Evolutionary conservation across 805 yeast genomes (phyloP).

Genomic region (Kluyveromyces lactis): DNA sequence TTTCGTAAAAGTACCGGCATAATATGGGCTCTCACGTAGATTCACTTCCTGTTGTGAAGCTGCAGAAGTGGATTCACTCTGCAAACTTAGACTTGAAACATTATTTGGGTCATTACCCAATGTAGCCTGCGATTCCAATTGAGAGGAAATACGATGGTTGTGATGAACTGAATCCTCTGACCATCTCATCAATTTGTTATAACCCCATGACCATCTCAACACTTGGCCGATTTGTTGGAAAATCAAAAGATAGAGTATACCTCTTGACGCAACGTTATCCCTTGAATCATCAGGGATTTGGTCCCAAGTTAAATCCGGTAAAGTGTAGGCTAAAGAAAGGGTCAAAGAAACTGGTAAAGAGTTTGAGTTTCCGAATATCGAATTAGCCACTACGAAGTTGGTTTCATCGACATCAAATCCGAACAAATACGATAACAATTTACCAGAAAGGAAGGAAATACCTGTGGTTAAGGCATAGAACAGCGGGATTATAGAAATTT

Average conservation of each 20-base stretch:
- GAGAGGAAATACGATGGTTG: background rate
- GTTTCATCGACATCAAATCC: constrained; percentile 64
- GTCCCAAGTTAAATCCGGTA: constrained; percentile 72
- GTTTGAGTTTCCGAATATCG: constrained; percentile 93
- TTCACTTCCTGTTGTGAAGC: constrained; percentile 1
- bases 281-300: constrained; percentile 56
- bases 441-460: constrained; percentile 61
- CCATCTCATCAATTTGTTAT: constrained; percentile 56
- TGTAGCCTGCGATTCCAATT: constrained; percentile 1
- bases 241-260: constrained; percentile 61
- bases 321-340: constrained; percentile 64
- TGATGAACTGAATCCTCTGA: constrained; percentile 7
- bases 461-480: constrained; percentile 77
- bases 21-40: background rate
- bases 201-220: constrained; percentile 84
- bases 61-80: constrained; percentile 3
- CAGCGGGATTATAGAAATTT: constrained; percentile 76
- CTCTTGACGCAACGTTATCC: constrained; percentile 70
- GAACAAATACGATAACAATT: constrained; percentile 43
- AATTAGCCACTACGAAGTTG: constrained; percentile 93
- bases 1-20: constrained; percentile 9
- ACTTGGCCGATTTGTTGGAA: constrained; percentile 81
- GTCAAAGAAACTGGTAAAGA: constrained; percentile 90
- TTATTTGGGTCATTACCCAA: background rate
- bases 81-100: background rate